Evolutionary conservation across 1,139 yeast genomes (phyloP).

Genomic region (Arxiozyma bovina): DNA sequence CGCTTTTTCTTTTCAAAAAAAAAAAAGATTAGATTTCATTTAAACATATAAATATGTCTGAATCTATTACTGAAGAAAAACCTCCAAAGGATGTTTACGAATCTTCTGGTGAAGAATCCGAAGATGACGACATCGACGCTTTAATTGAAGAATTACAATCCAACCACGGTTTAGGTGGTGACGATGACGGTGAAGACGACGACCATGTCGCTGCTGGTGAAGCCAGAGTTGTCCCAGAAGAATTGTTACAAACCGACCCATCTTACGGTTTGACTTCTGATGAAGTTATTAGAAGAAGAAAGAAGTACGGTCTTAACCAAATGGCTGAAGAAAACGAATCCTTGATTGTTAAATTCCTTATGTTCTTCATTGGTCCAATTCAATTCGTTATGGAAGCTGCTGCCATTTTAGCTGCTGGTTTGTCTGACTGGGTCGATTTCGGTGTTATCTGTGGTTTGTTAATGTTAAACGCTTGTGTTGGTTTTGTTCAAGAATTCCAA

Average conservation of each 20-base stretch:
- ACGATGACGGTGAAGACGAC: slow-evolving; percentile 36
- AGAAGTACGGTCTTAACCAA: slow-evolving; percentile 88
- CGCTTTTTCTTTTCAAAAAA: background rate
- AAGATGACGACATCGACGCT: slow-evolving; percentile 81
- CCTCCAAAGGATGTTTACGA: slow-evolving; percentile 31
- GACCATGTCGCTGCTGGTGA: slow-evolving; percentile 35
- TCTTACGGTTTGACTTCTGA: slow-evolving; percentile 69
- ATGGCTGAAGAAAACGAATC: slow-evolving; percentile 92
- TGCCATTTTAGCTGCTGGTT: slow-evolving; percentile 94
- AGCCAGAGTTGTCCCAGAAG: slow-evolving; percentile 74
- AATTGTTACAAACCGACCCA: slow-evolving; percentile 76
- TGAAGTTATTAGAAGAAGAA: slow-evolving; percentile 79
- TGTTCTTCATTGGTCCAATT: slow-evolving; percentile 96
- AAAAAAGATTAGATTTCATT: slow-evolving; percentile 4
- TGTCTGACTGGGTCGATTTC: slow-evolving; percentile 98
- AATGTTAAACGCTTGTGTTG: slow-evolving; percentile 84
- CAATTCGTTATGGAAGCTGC: slow-evolving; percentile 99
- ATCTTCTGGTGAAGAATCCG: slow-evolving; percentile 37
- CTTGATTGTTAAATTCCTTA: slow-evolving; percentile 70
- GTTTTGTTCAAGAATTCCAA: slow-evolving; percentile 95
- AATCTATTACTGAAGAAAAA: slow-evolving; percentile 11
- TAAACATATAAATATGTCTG: slow-evolving; percentile 5
- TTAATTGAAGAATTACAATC: slow-evolving; percentile 86
- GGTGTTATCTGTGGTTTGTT: slow-evolving; percentile 93
- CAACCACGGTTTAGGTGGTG: slow-evolving; percentile 57